These are phyloP conservation scores for Fusarium dlaminii DNA, from an alignment of 2,329 filamentous ascomycete genomes.

Conservation along the genomic window DNA sequence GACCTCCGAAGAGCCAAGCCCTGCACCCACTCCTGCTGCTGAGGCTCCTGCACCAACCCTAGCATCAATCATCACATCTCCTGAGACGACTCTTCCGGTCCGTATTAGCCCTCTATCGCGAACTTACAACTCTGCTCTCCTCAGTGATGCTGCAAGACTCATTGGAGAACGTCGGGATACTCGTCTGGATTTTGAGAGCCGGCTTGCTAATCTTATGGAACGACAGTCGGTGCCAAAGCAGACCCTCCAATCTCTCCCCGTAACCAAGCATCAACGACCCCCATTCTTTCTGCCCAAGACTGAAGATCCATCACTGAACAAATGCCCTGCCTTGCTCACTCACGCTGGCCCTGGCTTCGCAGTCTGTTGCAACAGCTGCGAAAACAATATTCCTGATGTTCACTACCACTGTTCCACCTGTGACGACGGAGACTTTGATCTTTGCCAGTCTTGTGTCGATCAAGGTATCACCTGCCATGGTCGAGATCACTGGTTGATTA, in stretches of 20 bases:
- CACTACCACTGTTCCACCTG: conserved; percentile 97
- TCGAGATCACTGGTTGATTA: conserved; percentile 91
- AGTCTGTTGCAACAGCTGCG: conserved; percentile 95
- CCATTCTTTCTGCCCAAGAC: conserved; percentile 12
- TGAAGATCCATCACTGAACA: neutral
- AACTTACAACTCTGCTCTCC: conserved; percentile 39
- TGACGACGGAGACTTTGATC: conserved; percentile 92
- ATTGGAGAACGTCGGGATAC: conserved; percentile 35
- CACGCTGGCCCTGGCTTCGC: conserved; percentile 63
- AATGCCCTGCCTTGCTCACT: conserved; percentile 16
- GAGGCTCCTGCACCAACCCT: conserved; percentile 34
- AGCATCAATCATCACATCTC: conserved; percentile 22
- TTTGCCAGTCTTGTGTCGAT: conserved; percentile 83
- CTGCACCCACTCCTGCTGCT: conserved; percentile 24
- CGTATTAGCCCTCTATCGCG: conserved; percentile 39
- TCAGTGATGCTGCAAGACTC: conserved; percentile 43
- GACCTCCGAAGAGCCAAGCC: conserved; percentile 18
- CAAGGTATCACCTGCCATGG: conserved; percentile 80
- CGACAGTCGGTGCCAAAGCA: conserved; percentile 25
- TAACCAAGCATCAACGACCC: neutral
- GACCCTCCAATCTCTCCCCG: neutral
- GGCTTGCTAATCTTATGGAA: conserved; percentile 42
- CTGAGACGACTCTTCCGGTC: conserved; percentile 37
- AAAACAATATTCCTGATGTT: conserved; percentile 77
- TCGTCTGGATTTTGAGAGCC: conserved; percentile 42